A percentile compares a stretch with the other conserved stretches of the same genome.
phyloP scores from a whole-genome alignment of 768 basidiomycete species.

The Collybiopsis luxurians region DNA sequence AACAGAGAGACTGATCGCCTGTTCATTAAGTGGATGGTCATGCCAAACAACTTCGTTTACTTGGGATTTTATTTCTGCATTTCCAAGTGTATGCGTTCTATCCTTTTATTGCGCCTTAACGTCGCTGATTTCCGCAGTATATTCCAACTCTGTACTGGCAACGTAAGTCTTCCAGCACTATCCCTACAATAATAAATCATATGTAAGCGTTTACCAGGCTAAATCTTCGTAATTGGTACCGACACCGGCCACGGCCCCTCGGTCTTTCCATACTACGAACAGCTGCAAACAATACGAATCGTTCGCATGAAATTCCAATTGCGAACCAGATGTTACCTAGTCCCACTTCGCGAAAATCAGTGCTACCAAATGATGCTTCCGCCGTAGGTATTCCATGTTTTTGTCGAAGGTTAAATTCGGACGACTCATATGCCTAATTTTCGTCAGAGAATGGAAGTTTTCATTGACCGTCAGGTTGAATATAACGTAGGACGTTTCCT shows the following conservation, averaged over 20 bases:
- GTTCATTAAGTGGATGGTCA: not conserved
- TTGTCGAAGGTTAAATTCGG: too few relatives aligned
- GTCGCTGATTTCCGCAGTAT: slow-evolving; percentile 5
- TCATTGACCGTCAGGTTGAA: too few relatives aligned
- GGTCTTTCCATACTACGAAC: slow-evolving; percentile 2
- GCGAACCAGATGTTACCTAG: too few relatives aligned
- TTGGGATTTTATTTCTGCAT: slow-evolving; percentile 9
- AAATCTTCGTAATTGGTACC: slow-evolving; percentile 12
- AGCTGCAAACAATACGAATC: too few relatives aligned
- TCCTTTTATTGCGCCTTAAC: not conserved
- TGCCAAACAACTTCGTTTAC: slow-evolving; percentile 10
- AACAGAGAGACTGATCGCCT: not conserved
- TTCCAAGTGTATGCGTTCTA: slow-evolving; percentile 2
- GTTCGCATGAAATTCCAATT: too few relatives aligned
- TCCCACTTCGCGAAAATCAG: too few relatives aligned
- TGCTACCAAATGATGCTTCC: too few relatives aligned
- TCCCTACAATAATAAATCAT: not conserved
- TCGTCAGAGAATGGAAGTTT: too few relatives aligned
- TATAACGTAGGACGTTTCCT: too few relatives aligned
- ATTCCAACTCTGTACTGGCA: slow-evolving; percentile 7
- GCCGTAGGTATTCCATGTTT: too few relatives aligned
- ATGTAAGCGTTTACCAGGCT: slow-evolving; percentile 2
- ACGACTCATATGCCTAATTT: too few relatives aligned
- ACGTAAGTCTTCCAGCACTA: slow-evolving; percentile 5
- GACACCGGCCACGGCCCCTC: slow-evolving; percentile 7